These are phyloP conservation scores for Colletotrichum lentis DNA, from an alignment of 2,329 filamentous ascomycete genomes.

Conservation along the genomic window DNA sequence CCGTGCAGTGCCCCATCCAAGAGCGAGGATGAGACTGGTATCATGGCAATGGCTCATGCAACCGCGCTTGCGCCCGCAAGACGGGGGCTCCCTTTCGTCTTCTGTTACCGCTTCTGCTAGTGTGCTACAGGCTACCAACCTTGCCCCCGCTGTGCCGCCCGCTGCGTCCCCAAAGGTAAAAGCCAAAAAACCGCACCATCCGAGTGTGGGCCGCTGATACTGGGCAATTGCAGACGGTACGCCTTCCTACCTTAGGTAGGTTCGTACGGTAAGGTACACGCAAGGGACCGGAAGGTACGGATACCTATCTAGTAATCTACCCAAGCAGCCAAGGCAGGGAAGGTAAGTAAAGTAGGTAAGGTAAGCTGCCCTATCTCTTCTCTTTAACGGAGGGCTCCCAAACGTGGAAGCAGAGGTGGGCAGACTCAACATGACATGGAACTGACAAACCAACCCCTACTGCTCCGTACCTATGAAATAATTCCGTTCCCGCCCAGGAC, in stretches of 20 bases:
- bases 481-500: conserved; percentile 26
- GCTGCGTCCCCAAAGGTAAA: conserved; percentile 33
- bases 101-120: conserved; percentile 23
- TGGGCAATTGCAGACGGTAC: conserved; percentile 25
- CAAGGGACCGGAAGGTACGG: conserved; percentile 1
- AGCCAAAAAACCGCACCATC: conserved; percentile 33
- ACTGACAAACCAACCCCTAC: conserved; percentile 31
- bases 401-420: conserved; percentile 17
- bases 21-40: conserved; percentile 29
- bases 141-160: conserved; percentile 34
- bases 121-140: conserved; percentile 27
- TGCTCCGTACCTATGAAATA: conserved; percentile 33
- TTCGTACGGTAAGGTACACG: background rate
- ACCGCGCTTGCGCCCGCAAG: conserved; percentile 31
- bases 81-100: conserved; percentile 28
- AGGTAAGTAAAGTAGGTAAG: background rate
- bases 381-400: conserved; percentile 29
- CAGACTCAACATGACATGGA: conserved; percentile 22
- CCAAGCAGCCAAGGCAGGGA: too few relatives aligned
- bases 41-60: conserved; percentile 21
- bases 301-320: too few relatives aligned
- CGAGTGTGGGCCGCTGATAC: conserved; percentile 18
- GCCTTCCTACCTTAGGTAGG: background rate
- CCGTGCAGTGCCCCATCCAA: background rate
- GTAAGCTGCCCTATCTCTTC: conserved; percentile 31